phyloP scores from a whole-genome alignment of 257 asterid species.

The Buddleja alternifolia region DNA sequence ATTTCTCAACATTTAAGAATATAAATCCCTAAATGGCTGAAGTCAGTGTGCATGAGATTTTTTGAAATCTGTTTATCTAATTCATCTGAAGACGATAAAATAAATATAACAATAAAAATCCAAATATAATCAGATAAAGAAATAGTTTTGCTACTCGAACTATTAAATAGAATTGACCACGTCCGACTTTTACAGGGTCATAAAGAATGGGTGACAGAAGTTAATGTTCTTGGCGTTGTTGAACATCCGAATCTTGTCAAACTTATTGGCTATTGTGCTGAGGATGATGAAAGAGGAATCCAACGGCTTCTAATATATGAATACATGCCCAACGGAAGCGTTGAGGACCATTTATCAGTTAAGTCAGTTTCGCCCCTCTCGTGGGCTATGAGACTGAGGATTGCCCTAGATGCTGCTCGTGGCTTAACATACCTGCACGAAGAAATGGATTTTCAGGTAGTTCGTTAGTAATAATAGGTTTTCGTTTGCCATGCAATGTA shows the following conservation, averaged over 20 bases:
- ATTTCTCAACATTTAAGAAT: background rate
- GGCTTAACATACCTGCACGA: constrained; percentile 91
- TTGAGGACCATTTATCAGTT: constrained; percentile 77
- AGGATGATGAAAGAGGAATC: constrained; percentile 97
- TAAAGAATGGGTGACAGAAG: constrained; percentile 99
- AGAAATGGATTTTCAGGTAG: constrained; percentile 97
- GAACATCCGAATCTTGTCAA: constrained; percentile 94
- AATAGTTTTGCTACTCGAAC: background rate
- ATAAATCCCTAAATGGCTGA: background rate
- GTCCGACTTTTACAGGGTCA: constrained; percentile 64
- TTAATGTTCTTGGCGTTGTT: constrained; percentile 87
- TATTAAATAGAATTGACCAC: background rate
- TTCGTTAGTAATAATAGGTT: constrained; percentile 15
- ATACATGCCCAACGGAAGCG: constrained; percentile 89
- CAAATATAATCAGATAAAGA: too few relatives aligned
- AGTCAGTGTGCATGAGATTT: too few relatives aligned
- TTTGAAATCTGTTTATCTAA: too few relatives aligned
- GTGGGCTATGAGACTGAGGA: constrained; percentile 85
- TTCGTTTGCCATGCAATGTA: too few relatives aligned
- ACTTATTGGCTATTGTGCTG: constrained; percentile 93
- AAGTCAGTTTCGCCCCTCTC: constrained; percentile 67
- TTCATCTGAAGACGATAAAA: too few relatives aligned
- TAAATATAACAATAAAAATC: too few relatives aligned
- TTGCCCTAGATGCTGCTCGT: constrained; percentile 91
- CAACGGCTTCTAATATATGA: constrained; percentile 92